These are phyloP conservation scores for Chrysochromulina tobinii DNA, from an alignment of 78 protist species.

Conservation along the genomic window DNA sequence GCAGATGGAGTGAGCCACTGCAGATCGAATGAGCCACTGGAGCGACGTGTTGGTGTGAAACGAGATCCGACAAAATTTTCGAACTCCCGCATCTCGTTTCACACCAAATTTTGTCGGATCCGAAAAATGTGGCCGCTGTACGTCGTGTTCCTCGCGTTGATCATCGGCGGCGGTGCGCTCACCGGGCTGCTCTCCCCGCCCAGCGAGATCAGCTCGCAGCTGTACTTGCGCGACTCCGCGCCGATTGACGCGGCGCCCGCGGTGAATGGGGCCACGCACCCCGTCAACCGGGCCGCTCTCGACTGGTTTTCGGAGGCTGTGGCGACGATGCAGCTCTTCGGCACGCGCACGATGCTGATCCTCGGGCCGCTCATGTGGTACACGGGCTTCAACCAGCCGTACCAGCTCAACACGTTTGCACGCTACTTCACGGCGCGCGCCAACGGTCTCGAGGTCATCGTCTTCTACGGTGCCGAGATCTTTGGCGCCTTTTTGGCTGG, in stretches of 20 bases:
- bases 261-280: too few species aligned
- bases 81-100: too few species aligned
- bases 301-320: not conserved
- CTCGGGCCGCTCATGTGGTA: not conserved
- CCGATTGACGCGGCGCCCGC: too few species aligned
- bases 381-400: constrained; percentile 28
- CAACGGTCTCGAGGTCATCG: not conserved
- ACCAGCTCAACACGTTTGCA: not conserved
- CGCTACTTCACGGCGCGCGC: not conserved
- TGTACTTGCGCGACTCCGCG: too few species aligned
- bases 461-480: not conserved
- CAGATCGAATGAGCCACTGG: too few species aligned
- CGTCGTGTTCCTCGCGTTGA: not conserved
- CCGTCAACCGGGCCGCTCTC: too few species aligned
- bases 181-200: not conserved
- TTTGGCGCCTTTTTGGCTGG: not conserved
- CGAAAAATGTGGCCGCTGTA: not conserved
- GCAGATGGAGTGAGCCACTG: too few species aligned
- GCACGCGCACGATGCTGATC: not conserved
- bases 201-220: too few species aligned
- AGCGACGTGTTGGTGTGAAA: too few species aligned
- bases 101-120: too few species aligned
- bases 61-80: too few species aligned
- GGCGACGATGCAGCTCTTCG: not conserved
- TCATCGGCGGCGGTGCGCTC: not conserved